These are phyloP conservation scores for Harrya chromipes DNA, from an alignment of 768 basidiomycete species.

Conservation along the genomic window DNA sequence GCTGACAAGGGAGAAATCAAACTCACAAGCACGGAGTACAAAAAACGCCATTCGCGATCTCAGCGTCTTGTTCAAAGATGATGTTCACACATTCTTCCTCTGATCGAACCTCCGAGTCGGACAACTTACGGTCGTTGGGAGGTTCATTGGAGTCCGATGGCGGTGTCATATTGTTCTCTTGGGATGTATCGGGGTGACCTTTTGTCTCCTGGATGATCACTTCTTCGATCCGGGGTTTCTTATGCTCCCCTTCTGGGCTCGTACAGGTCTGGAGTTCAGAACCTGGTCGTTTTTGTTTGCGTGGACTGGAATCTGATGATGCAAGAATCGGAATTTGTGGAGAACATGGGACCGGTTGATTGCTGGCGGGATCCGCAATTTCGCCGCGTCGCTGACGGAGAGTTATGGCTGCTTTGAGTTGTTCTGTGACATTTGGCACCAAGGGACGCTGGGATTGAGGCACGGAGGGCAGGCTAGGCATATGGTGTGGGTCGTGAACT, in stretches of 20 bases:
- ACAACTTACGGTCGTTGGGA: not conserved
- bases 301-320: not conserved
- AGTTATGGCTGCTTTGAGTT: not conserved
- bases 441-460: conserved; percentile 1
- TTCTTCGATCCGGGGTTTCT: conserved; percentile 21
- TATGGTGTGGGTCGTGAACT: not conserved
- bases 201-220: not conserved
- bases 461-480: conserved; percentile 1
- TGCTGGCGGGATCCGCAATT: not conserved
- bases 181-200: not conserved
- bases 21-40: conserved; percentile 57
- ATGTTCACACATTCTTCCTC: conserved; percentile 41
- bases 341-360: not conserved
- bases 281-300: conserved; percentile 17
- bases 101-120: conserved; percentile 32
- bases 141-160: not conserved
- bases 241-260: conserved; percentile 11
- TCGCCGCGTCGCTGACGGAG: not conserved
- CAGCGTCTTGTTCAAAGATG: conserved; percentile 33
- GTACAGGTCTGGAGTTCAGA: conserved; percentile 6
- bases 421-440: conserved; percentile 4
- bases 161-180: not conserved
- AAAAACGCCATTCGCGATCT: conserved; percentile 28
- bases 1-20: not conserved
- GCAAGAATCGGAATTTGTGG: not conserved